Percentiles rank a stretch among this genome's conserved stretches.
phyloP scores from a whole-genome alignment of 2,329 filamentous ascomycete genomes.

The Onygenales sp. region DNA sequence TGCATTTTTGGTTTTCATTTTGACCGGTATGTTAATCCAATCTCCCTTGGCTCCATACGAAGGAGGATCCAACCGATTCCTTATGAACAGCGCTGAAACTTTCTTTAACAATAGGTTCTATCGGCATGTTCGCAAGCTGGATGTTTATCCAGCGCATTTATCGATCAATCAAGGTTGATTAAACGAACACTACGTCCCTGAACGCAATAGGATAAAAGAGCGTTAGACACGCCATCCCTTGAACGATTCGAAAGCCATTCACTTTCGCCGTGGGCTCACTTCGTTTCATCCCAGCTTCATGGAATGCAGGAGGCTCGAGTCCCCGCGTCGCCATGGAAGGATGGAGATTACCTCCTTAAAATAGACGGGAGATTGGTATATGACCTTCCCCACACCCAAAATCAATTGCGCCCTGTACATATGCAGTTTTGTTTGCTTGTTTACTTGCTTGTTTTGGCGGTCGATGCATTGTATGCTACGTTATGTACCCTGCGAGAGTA shows the following conservation, averaged over 20 bases:
- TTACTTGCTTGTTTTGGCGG: neutral
- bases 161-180: constrained; percentile 96
- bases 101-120: constrained; percentile 55
- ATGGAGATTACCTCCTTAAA: too few species aligned
- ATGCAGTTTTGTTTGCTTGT: neutral
- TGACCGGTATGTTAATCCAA: constrained; percentile 63
- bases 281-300: too few species aligned
- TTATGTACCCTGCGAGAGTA: neutral
- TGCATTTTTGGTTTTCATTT: constrained; percentile 82
- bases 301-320: too few species aligned
- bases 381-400: too few species aligned
- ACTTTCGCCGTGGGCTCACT: too few species aligned
- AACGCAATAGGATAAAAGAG: neutral
- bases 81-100: constrained; percentile 12
- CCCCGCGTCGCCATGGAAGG: too few species aligned
- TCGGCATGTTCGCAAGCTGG: constrained; percentile 94
- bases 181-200: constrained; percentile 12
- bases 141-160: constrained; percentile 92
- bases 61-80: neutral
- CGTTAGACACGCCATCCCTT: neutral
- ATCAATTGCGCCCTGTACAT: too few species aligned
- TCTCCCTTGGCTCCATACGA: constrained; percentile 3
- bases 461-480: neutral
- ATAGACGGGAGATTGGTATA: too few species aligned
- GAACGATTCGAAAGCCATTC: too few species aligned